Base-by-base conservation (phyloP, 345 rosid genomes). In the Arabis alpina region DNA sequence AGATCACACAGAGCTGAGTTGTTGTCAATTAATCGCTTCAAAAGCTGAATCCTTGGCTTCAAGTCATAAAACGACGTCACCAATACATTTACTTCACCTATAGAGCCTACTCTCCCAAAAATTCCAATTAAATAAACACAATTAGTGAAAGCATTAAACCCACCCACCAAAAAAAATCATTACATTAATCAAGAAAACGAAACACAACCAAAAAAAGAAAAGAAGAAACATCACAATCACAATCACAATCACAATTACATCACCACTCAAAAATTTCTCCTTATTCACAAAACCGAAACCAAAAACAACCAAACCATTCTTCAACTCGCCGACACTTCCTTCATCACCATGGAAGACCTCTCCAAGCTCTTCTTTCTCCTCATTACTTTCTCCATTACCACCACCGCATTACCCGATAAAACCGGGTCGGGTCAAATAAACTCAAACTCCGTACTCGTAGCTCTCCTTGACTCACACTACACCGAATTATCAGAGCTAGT, bases 381-480 rank as follows among this genome's bases (percentile, higher is more conserved):
- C 32, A 8, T 77, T 40, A 48, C 79, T 6, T 2, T 7, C 67
- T 63, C 75, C 66, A 8, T 56, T 52, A 5, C 34, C 23, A 5
- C 34, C 23, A 65, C 82, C 25, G 79, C 96, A 80, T 86, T 85
- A 79, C 76, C 85, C 19, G 86, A 76, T 10, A 80, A 72, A 71
- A 30, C 83, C 6, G 67, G 65, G 40, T 45, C 86, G 6, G 72
- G 71, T 68, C 92, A 81, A 67, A 88, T 94, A 71, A 94, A 84
- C 86, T 94, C 99, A 16, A 94, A 91, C 72, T 94, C 98, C 0
- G 89, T 94, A 47, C 91, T 94, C 36, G 96, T 94, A 0, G 97
- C 98, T 13, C 96, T 94, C 40, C 95, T 91, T 15, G 99, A 94
- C 81, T 94, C 99, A 23, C 98, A 87, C 83, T 94, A 91, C 76